A percentile compares a stretch with the other conserved stretches of the same genome.
phyloP scores from a whole-genome alignment of 805 yeast genomes.

The Wickerhamomyces kurtzmanii region DNA sequence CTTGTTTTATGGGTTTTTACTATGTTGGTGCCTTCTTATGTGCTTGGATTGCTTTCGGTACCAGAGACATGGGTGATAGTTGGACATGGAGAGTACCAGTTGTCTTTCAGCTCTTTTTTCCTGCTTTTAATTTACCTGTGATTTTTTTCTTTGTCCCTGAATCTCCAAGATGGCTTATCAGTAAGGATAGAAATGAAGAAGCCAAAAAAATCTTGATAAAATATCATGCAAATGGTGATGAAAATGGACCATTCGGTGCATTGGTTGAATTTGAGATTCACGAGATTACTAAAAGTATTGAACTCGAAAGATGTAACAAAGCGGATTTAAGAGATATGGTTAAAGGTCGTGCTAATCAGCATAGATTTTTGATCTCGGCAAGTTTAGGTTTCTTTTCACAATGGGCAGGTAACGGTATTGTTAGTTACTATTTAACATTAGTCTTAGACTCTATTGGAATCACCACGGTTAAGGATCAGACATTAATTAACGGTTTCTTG shows the following conservation, averaged over 20 bases:
- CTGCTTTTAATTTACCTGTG: conserved; percentile 27
- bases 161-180: conserved; percentile 35
- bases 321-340: conserved; percentile 29
- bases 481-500: conserved; percentile 40
- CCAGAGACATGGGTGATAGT: conserved; percentile 18
- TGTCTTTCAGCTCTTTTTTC: conserved; percentile 37
- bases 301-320: conserved; percentile 26
- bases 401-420: conserved; percentile 41
- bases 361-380: conserved; percentile 26
- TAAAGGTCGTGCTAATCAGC: conserved; percentile 27
- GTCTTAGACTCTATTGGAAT: conserved; percentile 46
- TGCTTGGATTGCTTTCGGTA: conserved; percentile 41
- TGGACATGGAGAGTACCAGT: conserved; percentile 50
- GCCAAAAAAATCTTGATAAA: conserved; percentile 31
- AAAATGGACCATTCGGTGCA: conserved; percentile 12
- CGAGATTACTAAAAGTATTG: conserved; percentile 29
- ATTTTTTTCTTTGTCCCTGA: conserved; percentile 34
- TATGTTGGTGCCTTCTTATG: conserved; percentile 44
- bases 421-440: conserved; percentile 38
- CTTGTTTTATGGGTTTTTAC: conserved; percentile 43
- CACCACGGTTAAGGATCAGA: conserved; percentile 32
- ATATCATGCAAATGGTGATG: conserved; percentile 29
- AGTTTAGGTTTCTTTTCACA: conserved; percentile 30
- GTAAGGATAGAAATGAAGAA: conserved; percentile 29
- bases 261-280: conserved; percentile 27